Percentiles rank a stretch among this genome's conserved stretches.
Conservation (phyloP, 345 rosid species). For the Pseudoturritis turrita region DNA sequence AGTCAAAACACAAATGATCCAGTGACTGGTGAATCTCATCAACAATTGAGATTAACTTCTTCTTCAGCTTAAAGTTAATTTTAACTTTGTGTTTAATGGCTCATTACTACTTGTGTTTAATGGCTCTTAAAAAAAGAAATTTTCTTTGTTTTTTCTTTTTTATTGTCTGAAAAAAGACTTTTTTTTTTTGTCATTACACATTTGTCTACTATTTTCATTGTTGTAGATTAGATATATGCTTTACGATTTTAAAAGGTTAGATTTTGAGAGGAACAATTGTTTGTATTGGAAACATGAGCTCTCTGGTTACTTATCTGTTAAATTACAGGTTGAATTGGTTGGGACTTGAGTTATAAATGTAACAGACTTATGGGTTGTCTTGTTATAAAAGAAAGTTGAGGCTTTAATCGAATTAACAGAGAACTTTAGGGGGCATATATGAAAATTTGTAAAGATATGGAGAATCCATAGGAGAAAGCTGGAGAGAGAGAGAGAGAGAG, state of each 20-base stretch:
- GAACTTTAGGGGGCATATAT: neutral
- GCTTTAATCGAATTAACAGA: neutral
- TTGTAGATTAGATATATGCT: slow-evolving; percentile 7
- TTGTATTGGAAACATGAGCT: neutral
- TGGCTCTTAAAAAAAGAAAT: slow-evolving; percentile 15
- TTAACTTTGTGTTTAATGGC: neutral
- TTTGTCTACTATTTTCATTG: neutral
- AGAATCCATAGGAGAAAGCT: neutral
- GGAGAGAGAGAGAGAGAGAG: neutral
- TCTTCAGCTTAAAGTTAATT: slow-evolving; percentile 13
- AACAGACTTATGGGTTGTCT: neutral
- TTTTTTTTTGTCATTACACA: neutral
- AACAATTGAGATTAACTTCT: slow-evolving; percentile 28
- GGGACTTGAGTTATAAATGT: neutral
- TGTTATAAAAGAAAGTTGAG: neutral
- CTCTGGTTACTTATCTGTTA: neutral
- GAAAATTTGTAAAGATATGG: neutral
- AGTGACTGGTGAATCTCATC: slow-evolving; percentile 23
- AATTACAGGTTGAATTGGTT: neutral
- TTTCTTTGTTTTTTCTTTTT: neutral
- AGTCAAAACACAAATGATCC: slow-evolving; percentile 43
- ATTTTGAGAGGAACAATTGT: neutral
- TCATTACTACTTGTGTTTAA: neutral
- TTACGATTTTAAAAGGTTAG: neutral
- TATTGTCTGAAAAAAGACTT: neutral